A percentile compares a stretch with the other conserved stretches of the same genome.
Evolutionary conservation across 345 rosid species (phyloP).

Genomic region (Hirschfeldia incana): DNA sequence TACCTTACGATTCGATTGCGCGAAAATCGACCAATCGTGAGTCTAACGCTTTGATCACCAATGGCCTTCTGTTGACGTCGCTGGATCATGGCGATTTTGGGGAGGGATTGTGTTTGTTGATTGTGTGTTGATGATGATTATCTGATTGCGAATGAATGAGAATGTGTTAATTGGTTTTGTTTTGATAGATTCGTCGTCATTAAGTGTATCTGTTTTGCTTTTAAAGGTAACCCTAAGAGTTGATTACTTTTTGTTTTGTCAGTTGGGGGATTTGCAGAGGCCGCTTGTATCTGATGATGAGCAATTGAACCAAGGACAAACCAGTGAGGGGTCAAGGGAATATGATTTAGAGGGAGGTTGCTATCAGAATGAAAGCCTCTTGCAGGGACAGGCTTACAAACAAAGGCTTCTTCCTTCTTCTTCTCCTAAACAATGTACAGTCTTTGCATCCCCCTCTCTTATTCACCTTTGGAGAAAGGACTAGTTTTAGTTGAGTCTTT

Average conservation of each 20-base stretch:
- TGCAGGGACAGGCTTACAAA: constrained; percentile 66
- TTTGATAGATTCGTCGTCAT: not conserved
- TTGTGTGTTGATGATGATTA: not conserved
- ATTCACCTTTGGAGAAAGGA: not conserved
- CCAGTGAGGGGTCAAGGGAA: constrained; percentile 54
- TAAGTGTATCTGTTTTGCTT: not conserved
- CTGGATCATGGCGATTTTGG: not conserved
- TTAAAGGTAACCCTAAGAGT: not conserved
- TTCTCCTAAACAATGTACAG: constrained; percentile 51
- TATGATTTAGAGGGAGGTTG: constrained; percentile 75
- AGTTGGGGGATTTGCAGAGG: constrained; percentile 71
- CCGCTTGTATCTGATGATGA: constrained; percentile 68
- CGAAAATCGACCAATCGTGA: not conserved
- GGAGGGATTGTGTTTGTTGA: not conserved
- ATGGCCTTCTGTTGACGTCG: not conserved
- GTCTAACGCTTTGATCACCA: not conserved
- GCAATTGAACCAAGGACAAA: constrained; percentile 45
- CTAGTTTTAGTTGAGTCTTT: not conserved
- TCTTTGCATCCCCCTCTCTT: not conserved
- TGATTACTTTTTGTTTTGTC: not conserved
- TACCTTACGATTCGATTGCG: constrained; percentile 5
- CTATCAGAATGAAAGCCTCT: constrained; percentile 58
- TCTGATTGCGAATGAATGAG: not conserved
- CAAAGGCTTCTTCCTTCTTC: constrained; percentile 60
- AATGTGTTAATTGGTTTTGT: not conserved